Percentiles rank a stretch among this genome's conserved stretches.
Conservation (phyloP, 2,329 filamentous ascomycete species). For the Pyrenochaeta sp. region DNA sequence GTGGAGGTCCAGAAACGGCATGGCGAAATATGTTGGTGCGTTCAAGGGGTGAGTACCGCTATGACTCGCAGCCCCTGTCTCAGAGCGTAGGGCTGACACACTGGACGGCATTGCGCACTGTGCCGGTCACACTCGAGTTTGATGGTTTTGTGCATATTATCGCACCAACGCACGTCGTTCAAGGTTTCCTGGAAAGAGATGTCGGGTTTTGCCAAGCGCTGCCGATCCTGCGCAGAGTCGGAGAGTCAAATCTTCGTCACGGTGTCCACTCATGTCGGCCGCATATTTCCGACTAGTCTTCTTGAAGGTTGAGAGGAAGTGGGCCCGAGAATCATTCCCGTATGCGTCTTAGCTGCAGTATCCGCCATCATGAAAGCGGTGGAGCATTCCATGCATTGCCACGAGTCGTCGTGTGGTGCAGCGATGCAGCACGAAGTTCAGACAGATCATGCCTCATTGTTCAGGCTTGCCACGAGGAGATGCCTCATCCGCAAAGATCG, state of each 20-base stretch:
- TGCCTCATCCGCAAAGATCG: constrained; percentile 15
- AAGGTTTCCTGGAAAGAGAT: background rate
- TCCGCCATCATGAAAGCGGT: background rate
- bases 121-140: background rate
- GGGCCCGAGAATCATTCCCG: background rate
- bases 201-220: background rate
- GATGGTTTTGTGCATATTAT: background rate
- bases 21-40: constrained; percentile 3
- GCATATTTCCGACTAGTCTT: constrained; percentile 1
- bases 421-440: constrained; percentile 5
- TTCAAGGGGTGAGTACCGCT: background rate
- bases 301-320: background rate
- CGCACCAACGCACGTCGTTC: background rate
- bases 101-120: constrained; percentile 6
- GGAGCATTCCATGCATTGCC: background rate
- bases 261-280: background rate
- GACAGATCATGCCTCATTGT: constrained; percentile 3
- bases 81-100: constrained; percentile 13
- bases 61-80: constrained; percentile 10
- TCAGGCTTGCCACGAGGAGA: constrained; percentile 20
- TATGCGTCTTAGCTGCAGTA: background rate
- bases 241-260: background rate
- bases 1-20: constrained; percentile 4
- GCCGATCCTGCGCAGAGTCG: background rate
- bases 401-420: background rate